Base-by-base conservation (phyloP, 2,329 filamentous ascomycete species). In the Ceratocystis lukuohia region DNA sequence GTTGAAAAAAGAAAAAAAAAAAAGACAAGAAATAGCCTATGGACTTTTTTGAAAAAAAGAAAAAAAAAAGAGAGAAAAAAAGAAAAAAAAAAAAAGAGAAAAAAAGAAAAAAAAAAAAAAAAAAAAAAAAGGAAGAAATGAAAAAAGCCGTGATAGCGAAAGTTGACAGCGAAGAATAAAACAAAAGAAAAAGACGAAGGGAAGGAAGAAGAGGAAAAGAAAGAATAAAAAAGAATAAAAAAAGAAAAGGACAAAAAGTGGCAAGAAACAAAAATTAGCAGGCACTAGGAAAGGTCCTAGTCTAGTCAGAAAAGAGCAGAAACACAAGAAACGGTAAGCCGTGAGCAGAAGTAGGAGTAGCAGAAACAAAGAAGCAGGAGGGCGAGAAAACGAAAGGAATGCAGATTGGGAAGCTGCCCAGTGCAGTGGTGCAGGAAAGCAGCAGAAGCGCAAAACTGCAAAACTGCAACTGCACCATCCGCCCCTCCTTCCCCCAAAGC, bases 131-230 rank as follows among this genome's bases (percentile, higher is more conserved):
- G 8, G n/a, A 50, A 50, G 3, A 50, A 10, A 50, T 28, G 62
- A 45, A 28, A 46, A 59, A 57, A 62, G 50, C 48, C 48, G 48
- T 66, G 65, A 66, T 50, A 66, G 62, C 20, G 48, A 44, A 57
- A n/a, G 48, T 65, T 41, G 33, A 28, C 28, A 64, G 7, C 30
- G 48, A 48, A 50, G 15, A 64, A 20, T 37, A 44, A 56, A 57
- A 56, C 25, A 57, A 28, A 64, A 64, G 33, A 63, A 63, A 63
- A 50, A n/a, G 25, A 30, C n/a, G 33, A 37, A 37, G 10, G 10
- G 33, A 48, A 50, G 44, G 22, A 64, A 25, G n/a, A 50, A 45
- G 61, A 50, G 50, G 20, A 25, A 45, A 46, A 22, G 20, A 62
- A 62, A 48, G 28, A 46, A 46, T 44, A 12, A 37, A 66, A n/a